A percentile compares a stretch with the other conserved stretches of the same genome.
Evolutionary conservation across 2,329 filamentous ascomycete genomes (phyloP).

Genomic region (Fusarium vanettenii): DNA sequence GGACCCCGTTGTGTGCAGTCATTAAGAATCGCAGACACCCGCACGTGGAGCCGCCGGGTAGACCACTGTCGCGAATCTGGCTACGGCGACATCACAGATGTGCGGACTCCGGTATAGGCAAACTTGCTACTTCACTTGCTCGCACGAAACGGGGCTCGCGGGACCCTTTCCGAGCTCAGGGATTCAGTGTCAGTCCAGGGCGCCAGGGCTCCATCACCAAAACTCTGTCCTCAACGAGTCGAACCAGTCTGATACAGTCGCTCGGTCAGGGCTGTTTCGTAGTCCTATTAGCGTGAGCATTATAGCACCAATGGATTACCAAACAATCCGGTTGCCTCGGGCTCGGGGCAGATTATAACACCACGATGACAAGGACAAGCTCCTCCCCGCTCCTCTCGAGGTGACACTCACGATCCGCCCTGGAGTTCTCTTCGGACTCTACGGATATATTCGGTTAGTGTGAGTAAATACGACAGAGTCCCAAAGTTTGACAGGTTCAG

Average conservation of each 20-base stretch:
- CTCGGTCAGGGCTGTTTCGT: background rate
- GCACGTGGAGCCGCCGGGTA: background rate
- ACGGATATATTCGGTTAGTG: slow-evolving; percentile 7
- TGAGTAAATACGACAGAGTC: background rate
- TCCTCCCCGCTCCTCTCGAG: background rate
- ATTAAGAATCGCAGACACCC: background rate
- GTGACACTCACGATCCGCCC: slow-evolving; percentile 2
- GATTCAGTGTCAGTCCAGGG: background rate
- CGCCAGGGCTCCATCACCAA: background rate
- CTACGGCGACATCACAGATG: background rate
- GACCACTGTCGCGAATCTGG: background rate
- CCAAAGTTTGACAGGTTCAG: slow-evolving; percentile 5
- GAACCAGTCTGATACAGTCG: background rate
- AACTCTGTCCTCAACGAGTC: slow-evolving; percentile 1
- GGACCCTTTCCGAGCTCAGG: background rate
- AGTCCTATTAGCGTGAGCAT: background rate
- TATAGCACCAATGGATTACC: background rate
- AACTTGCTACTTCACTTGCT: slow-evolving; percentile 7
- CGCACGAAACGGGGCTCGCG: background rate
- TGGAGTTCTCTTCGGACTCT: background rate
- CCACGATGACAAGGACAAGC: slow-evolving; percentile 13
- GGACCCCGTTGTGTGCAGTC: background rate
- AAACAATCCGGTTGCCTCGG: background rate
- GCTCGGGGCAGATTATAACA: background rate
- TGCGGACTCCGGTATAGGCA: background rate